A percentile compares a stretch with the other conserved stretches of the same genome.
phyloP scores from a whole-genome alignment of 1,139 yeast genomes.

The Blastobotrys capitulatus region DNA sequence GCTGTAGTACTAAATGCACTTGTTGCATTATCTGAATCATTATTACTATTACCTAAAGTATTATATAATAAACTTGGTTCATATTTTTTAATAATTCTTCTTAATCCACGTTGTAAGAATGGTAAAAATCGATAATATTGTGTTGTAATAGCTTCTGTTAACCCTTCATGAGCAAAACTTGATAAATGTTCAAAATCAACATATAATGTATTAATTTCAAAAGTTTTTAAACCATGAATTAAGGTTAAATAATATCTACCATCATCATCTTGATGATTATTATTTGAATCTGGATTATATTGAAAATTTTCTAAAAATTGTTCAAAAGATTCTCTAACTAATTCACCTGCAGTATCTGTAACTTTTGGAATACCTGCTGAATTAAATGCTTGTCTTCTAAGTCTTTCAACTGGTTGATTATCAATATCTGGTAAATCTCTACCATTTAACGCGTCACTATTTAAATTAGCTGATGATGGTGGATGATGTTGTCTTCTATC shows the following conservation, averaged over 20 bases:
- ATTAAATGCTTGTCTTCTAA: conserved; percentile 9
- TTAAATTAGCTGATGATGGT: conserved; percentile 1
- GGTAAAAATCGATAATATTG: conserved; percentile 93
- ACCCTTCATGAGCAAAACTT: conserved; percentile 51
- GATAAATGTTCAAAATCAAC: conserved; percentile 79
- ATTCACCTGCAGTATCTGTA: conserved; percentile 86
- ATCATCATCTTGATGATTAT: conserved; percentile 20
- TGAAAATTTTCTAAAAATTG: conserved; percentile 66
- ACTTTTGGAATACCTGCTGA: conserved; percentile 63
- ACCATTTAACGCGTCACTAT: conserved; percentile 3
- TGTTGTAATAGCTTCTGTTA: conserved; percentile 84
- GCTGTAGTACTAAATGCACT: conserved; percentile 12
- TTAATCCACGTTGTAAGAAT: conserved; percentile 68
- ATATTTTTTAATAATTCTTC: conserved; percentile 62
- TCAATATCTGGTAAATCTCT: conserved; percentile 4
- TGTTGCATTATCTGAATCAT: conserved; percentile 12
- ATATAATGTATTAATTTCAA: conserved; percentile 72
- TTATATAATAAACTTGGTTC: conserved; percentile 68
- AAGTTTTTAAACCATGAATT: conserved; percentile 71
- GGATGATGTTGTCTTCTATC: conserved; percentile 9
- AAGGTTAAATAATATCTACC: conserved; percentile 72
- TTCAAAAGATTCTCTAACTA: conserved; percentile 87
- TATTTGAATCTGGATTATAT: conserved; percentile 30
- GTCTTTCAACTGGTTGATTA: conserved; percentile 5
- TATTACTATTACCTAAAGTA: background rate